Conservation (phyloP, 2,329 filamentous ascomycete genomes). For the Neocucurbitaria cava region DNA sequence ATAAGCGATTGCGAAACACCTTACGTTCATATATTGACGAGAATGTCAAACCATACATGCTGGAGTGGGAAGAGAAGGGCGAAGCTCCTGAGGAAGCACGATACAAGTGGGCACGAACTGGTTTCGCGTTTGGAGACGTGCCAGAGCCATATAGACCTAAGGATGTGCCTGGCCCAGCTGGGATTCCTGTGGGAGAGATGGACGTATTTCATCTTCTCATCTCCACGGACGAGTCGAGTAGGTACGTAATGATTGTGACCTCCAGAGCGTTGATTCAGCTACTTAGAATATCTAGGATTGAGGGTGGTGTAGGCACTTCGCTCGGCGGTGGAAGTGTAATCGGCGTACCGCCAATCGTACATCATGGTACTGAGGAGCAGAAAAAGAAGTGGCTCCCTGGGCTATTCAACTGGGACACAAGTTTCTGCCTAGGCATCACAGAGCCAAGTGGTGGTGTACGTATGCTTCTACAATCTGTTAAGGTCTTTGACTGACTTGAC, state of each 20-base stretch:
- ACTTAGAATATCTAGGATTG: slow-evolving; percentile 55
- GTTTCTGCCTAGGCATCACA: slow-evolving; percentile 70
- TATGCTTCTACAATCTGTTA: background rate
- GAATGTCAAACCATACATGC: slow-evolving; percentile 63
- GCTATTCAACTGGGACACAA: slow-evolving; percentile 64
- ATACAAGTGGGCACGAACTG: slow-evolving; percentile 49
- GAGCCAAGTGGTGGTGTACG: slow-evolving; percentile 62
- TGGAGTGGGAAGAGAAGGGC: slow-evolving; percentile 67
- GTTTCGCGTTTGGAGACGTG: slow-evolving; percentile 54
- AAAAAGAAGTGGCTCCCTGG: slow-evolving; percentile 65
- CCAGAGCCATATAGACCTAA: slow-evolving; percentile 53
- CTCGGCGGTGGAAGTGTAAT: slow-evolving; percentile 68
- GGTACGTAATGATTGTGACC: background rate
- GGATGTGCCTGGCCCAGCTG: slow-evolving; percentile 46
- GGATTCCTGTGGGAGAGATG: slow-evolving; percentile 45
- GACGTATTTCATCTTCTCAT: slow-evolving; percentile 56
- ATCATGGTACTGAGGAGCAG: slow-evolving; percentile 67
- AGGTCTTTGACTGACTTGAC: slow-evolving; percentile 7
- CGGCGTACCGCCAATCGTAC: slow-evolving; percentile 69
- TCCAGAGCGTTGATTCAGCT: background rate
- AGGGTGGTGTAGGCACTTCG: slow-evolving; percentile 64
- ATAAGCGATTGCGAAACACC: slow-evolving; percentile 63
- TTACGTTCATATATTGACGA: slow-evolving; percentile 67
- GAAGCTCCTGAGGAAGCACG: slow-evolving; percentile 57
- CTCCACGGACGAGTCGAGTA: slow-evolving; percentile 58